phyloP scores from a whole-genome alignment of 2,329 filamentous ascomycete species.

The Trichoderma cornu-damae region DNA sequence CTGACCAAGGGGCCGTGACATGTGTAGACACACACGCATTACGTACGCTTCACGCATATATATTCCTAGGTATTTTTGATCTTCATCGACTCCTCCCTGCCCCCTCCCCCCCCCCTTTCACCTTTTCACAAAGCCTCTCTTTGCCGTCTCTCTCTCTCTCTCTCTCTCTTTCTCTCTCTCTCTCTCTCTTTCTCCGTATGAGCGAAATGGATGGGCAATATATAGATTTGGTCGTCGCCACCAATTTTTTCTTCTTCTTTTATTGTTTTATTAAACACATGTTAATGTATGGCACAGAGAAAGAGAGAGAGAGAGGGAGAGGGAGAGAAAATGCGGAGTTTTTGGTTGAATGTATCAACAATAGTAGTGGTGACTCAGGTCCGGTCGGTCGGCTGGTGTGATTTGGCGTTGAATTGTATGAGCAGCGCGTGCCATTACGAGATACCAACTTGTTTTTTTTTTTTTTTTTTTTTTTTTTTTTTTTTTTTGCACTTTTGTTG shows the following conservation, averaged over 20 bases:
- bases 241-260: not conserved
- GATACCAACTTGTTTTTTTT: conserved; percentile 27
- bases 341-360: not conserved
- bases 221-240: not conserved
- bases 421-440: conserved; percentile 21
- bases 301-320: not conserved
- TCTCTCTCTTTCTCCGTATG: no score
- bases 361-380: not conserved
- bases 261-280: not conserved
- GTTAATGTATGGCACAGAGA: not conserved
- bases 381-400: conserved; percentile 9
- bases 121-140: not conserved
- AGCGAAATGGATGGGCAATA: not conserved
- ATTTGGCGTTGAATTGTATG: conserved; percentile 22
- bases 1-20: conserved; percentile 35
- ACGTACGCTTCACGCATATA: not conserved
- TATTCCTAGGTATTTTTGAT: not conserved
- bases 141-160: not conserved
- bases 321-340: no score
- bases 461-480: conserved; percentile 20
- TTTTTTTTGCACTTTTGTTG: not conserved
- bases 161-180: no score
- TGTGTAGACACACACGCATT: not conserved
- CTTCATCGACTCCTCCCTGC: no score
- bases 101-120: not conserved